Evolutionary conservation across 176 grass and related monocot genomes (phyloP), one percentile per base, ranked within the genome.

Genomic region (Canna indica): DNA sequence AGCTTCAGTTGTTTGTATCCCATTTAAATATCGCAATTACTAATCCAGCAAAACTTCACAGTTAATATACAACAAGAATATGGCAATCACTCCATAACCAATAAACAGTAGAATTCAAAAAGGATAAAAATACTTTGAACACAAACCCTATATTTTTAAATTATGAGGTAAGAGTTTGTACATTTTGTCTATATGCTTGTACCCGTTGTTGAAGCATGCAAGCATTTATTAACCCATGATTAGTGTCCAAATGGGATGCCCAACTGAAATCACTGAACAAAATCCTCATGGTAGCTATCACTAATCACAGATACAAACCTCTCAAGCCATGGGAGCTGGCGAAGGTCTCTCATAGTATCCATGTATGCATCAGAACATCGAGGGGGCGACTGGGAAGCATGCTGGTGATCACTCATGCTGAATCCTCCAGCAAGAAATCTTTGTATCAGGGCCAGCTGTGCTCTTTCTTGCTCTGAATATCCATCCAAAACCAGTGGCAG

Each of bases 291-390:
- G 80, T 99, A 99, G 71, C 73, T 94, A 72, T 99, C 95, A 30
- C 95, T 99, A 64, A 94, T 99, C 42, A 99, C 95, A 17, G 95
- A 99, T 70, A 99, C 95, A 22, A 99, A 99, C 46, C 95, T 88
- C 84, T 99, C 95, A 0, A 99, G 95, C 95, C 95, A 99, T 7
- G 95, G 95, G 22, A 99, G 78, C 82, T 99, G 95, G 75, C 93
- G 95, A 67, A 99, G 89, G 67, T 99, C 95, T 83, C 90, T 99
- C 85, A 99, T 94, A 46, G 90, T 88, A 67, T 99, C 95, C 0
- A 93, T 68, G 30, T 94, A 90, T 0, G 95, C 84, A 60, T 99
- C 90, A 0, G 90, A 77, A 24, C 95, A 94, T 57, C 78, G 82
- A 22, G 89, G 89, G 5, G 84, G 90, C 0, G 86, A 78, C 6